phyloP scores from a whole-genome alignment of 495 filamentous ascomycete genomes.

The Tuber aestivum region DNA sequence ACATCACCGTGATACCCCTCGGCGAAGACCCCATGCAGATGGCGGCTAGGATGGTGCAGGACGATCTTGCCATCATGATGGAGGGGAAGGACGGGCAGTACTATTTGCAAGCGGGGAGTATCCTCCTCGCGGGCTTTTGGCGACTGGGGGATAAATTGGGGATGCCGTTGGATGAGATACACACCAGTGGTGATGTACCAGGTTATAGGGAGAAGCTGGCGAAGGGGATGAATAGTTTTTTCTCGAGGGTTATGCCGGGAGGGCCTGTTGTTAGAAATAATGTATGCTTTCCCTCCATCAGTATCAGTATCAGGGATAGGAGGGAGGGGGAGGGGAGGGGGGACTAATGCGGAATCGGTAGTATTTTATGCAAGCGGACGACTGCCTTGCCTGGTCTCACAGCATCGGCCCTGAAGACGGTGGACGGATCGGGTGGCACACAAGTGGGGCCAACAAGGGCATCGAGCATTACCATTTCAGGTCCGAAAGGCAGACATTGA shows the following conservation, averaged over 20 bases:
- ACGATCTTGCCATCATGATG: constrained; percentile 84
- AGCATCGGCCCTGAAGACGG: constrained; percentile 72
- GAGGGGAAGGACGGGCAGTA: constrained; percentile 74
- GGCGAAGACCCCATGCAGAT: constrained; percentile 78
- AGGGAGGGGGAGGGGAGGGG: not conserved
- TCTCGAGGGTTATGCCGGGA: constrained; percentile 59
- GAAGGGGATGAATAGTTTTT: constrained; percentile 78
- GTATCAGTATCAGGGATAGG: too few species aligned
- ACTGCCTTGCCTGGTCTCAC: constrained; percentile 61
- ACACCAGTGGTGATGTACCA: constrained; percentile 75
- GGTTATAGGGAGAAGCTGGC: constrained; percentile 70
- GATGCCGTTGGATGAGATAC: constrained; percentile 77
- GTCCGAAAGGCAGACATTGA: constrained; percentile 70
- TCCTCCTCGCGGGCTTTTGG: constrained; percentile 84
- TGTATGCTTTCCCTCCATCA: constrained; percentile 15
- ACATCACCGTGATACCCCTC: constrained; percentile 61
- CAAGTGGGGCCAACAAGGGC: constrained; percentile 68
- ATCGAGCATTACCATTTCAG: constrained; percentile 73
- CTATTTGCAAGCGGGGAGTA: constrained; percentile 72
- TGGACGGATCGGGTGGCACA: constrained; percentile 61
- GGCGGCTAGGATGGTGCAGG: constrained; percentile 67
- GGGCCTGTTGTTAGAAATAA: constrained; percentile 60
- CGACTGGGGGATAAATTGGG: constrained; percentile 76
- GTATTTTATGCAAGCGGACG: constrained; percentile 77
- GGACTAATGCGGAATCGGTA: constrained; percentile 38